Conservation (phyloP, 768 basidiomycete genomes). For the Daedalea quercina region DNA sequence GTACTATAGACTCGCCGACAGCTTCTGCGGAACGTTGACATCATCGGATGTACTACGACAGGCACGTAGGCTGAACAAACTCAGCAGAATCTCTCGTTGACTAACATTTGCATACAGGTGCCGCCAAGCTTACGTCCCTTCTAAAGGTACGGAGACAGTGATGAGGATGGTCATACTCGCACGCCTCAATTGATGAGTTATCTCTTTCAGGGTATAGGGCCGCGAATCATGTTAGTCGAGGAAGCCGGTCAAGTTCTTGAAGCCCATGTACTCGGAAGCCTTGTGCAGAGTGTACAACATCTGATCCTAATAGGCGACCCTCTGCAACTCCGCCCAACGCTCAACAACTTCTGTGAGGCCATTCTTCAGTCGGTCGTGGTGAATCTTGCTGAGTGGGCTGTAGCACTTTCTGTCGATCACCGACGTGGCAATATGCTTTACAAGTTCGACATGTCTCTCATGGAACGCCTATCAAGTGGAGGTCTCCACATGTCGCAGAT, state of each 20-base stretch:
- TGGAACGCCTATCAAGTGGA: constrained; percentile 59
- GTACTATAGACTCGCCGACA: constrained; percentile 47
- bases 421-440: constrained; percentile 43
- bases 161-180: background rate
- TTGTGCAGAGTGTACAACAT: constrained; percentile 59
- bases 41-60: constrained; percentile 75
- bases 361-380: no score
- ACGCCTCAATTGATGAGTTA: background rate
- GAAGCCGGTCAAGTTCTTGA: constrained; percentile 82
- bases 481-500: constrained; percentile 64
- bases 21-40: constrained; percentile 45
- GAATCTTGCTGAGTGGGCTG: no score
- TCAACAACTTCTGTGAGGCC: constrained; percentile 23
- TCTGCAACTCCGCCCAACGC: constrained; percentile 60
- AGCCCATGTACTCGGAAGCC: constrained; percentile 60
- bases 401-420: constrained; percentile 62
- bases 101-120: constrained; percentile 35
- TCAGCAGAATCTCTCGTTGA: no score
- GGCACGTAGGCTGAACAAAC: constrained; percentile 30
- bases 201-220: constrained; percentile 41
- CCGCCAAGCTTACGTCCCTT: constrained; percentile 56
- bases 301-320: constrained; percentile 81
- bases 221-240: constrained; percentile 63
- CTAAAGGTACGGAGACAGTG: constrained; percentile 38
- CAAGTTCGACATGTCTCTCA: constrained; percentile 58